Evolutionary conservation across 495 filamentous ascomycete genomes (phyloP).

Genomic region (Acidiella bohemica): DNA sequence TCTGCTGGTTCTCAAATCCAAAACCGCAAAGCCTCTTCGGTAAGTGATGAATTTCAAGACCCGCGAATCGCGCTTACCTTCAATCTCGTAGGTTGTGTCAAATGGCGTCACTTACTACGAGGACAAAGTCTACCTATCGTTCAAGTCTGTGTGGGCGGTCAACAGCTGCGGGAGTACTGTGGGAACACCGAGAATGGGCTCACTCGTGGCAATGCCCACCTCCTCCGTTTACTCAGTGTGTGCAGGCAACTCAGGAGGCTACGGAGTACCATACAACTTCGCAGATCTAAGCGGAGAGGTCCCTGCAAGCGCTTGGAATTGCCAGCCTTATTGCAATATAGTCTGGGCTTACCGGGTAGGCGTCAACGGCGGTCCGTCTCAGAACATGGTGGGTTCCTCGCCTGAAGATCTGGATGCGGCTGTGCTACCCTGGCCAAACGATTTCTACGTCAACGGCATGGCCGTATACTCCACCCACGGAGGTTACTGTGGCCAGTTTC

Average conservation of each 20-base stretch:
- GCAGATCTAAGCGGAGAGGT: not conserved
- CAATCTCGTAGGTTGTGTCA: constrained; percentile 1
- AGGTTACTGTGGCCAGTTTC: not conserved
- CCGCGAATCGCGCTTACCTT: not conserved
- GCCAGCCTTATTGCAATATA: not conserved
- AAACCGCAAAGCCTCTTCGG: not conserved
- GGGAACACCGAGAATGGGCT: constrained; percentile 2
- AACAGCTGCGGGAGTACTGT: constrained; percentile 4
- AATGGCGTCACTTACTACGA: constrained; percentile 2
- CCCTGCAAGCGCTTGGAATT: constrained; percentile 3
- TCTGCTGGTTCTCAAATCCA: not conserved
- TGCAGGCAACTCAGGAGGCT: not conserved
- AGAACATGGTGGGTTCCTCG: not conserved
- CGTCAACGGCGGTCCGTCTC: not conserved
- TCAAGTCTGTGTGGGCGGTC: not conserved
- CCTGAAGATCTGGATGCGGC: not conserved
- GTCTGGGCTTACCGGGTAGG: not conserved
- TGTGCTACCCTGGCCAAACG: not conserved
- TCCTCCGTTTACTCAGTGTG: constrained; percentile 1
- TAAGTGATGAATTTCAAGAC: not conserved
- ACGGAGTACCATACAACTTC: not conserved
- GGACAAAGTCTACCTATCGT: constrained; percentile 4
- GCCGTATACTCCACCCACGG: not conserved
- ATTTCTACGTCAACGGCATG: constrained; percentile 2
- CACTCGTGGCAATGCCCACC: not conserved